Conservation (phyloP, 768 basidiomycete species). For the Austroboletus eburneus region DNA sequence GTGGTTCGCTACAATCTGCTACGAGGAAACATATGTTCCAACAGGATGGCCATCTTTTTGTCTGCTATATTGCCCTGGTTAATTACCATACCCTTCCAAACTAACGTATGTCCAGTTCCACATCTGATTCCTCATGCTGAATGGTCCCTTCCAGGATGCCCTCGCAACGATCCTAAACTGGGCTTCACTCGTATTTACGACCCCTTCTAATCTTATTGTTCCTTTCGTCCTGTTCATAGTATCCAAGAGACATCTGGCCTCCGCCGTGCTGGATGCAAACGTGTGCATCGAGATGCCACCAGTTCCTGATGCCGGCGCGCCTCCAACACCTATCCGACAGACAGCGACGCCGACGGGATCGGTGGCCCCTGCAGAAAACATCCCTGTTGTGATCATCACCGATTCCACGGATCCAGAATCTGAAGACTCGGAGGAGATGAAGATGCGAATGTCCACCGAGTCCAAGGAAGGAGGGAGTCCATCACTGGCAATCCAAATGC, state of each 20-base stretch:
- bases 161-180: slow-evolving; percentile 19
- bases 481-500: slow-evolving; percentile 6
- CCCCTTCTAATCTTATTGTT: slow-evolving; percentile 20
- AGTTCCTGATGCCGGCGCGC: not conserved
- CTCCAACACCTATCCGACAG: not conserved
- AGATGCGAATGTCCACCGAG: slow-evolving; percentile 3
- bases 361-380: not conserved
- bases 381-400: slow-evolving; percentile 19
- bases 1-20: slow-evolving; percentile 25
- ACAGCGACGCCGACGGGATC: not conserved
- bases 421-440: not conserved
- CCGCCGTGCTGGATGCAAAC: slow-evolving; percentile 16
- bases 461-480: not conserved
- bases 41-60: slow-evolving; percentile 22
- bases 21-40: slow-evolving; percentile 22
- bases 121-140: not conserved
- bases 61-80: slow-evolving; percentile 23
- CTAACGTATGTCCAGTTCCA: slow-evolving; percentile 11
- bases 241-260: slow-evolving; percentile 17
- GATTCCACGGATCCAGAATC: slow-evolving; percentile 5
- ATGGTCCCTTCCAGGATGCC: slow-evolving; percentile 5
- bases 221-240: slow-evolving; percentile 19
- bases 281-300: slow-evolving; percentile 2
- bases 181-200: slow-evolving; percentile 23
- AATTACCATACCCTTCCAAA: slow-evolving; percentile 23